Percentiles rank a stretch among this genome's conserved stretches.
Conservation (phyloP, 2,329 filamentous ascomycete genomes). For the Alternaria sp. region DNA sequence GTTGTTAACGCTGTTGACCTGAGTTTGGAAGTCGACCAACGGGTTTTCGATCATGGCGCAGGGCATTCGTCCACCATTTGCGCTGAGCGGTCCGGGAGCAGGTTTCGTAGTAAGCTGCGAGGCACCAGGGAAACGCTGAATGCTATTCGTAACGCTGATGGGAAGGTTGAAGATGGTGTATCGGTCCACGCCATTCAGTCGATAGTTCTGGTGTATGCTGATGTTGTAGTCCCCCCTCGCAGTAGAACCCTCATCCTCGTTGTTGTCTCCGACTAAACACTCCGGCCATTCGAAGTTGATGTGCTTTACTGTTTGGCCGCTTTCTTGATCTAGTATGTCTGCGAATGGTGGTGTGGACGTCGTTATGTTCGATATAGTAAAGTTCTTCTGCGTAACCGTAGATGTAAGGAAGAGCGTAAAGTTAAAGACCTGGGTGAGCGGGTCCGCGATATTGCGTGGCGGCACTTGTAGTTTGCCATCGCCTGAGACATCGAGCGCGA, state of each 20-base stretch:
- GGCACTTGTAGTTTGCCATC: conserved; percentile 68
- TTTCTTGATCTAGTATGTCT: conserved; percentile 68
- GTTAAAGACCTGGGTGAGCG: conserved; percentile 65
- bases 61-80: conserved; percentile 41
- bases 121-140: conserved; percentile 50
- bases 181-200: conserved; percentile 66
- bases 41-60: conserved; percentile 40
- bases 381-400: conserved; percentile 67
- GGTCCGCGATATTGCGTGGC: conserved; percentile 58
- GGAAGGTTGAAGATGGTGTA: conserved; percentile 76
- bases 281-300: conserved; percentile 75
- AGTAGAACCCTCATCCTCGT: conserved; percentile 49
- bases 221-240: conserved; percentile 71
- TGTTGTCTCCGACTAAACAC: conserved; percentile 68
- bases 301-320: conserved; percentile 74
- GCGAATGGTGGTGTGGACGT: conserved; percentile 59
- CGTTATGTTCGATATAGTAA: conserved; percentile 71
- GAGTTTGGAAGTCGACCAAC: conserved; percentile 28
- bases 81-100: conserved; percentile 41
- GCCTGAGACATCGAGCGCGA: conserved; percentile 71
- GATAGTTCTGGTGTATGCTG: conserved; percentile 73
- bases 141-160: conserved; percentile 71
- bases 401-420: conserved; percentile 73
- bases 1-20: conserved; percentile 42
- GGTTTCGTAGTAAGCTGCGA: conserved; percentile 41